Conservation (phyloP, 169 alveolate species). For the Plasmodium vinckei region DNA sequence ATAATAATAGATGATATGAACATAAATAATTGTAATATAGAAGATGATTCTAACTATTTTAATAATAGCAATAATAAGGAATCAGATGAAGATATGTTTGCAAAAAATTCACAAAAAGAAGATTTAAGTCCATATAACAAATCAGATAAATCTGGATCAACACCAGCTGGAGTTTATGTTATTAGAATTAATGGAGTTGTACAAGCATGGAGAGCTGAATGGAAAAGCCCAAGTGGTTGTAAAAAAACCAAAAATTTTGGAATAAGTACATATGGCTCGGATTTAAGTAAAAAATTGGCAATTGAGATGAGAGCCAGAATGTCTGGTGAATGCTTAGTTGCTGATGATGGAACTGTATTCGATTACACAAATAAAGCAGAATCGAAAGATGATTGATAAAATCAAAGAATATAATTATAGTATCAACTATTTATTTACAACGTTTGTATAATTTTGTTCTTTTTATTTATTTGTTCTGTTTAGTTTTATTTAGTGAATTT, state of each 20-base stretch:
- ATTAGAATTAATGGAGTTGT: conserved; percentile 63
- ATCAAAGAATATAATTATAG: not conserved
- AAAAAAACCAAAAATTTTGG: conserved; percentile 71
- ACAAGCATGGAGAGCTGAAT: conserved; percentile 77
- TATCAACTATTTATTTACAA: not conserved
- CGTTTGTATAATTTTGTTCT: too few species aligned
- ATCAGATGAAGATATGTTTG: too few species aligned
- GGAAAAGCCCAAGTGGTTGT: conserved; percentile 74
- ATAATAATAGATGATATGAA: not conserved
- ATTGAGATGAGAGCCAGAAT: conserved; percentile 74
- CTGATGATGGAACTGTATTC: conserved; percentile 74
- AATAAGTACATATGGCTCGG: conserved; percentile 56
- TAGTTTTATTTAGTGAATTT: too few species aligned
- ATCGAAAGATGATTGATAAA: not conserved
- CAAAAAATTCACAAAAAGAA: conserved; percentile 14
- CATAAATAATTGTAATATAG: not conserved
- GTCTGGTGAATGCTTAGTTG: conserved; percentile 63
- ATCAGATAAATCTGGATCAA: conserved; percentile 24
- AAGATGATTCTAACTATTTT: not conserved
- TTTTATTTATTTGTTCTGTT: too few species aligned
- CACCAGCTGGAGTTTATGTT: conserved; percentile 74
- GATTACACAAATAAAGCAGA: conserved; percentile 31
- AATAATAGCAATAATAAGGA: not conserved
- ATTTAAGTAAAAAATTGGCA: conserved; percentile 70
- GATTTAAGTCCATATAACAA: conserved; percentile 27